Percentiles rank a stretch among this genome's conserved stretches.
Conservation (phyloP, 495 filamentous ascomycete genomes). For the Ramalina intermedia region DNA sequence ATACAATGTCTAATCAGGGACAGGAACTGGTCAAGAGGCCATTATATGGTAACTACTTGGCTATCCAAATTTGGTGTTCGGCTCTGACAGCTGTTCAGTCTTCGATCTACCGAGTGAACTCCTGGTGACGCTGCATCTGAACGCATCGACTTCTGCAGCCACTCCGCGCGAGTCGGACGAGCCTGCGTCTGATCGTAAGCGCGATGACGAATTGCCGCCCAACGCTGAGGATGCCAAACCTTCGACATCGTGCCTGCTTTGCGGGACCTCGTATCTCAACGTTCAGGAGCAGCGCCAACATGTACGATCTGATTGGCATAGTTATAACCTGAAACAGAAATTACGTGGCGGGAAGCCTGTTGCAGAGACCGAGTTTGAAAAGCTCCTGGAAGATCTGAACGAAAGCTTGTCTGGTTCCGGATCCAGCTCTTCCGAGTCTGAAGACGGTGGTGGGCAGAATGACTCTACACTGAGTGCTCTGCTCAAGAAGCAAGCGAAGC, state of each 20-base stretch:
- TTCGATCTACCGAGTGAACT: slow-evolving; percentile 77
- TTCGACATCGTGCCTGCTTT: slow-evolving; percentile 71
- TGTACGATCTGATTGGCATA: slow-evolving; percentile 80
- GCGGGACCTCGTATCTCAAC: slow-evolving; percentile 49
- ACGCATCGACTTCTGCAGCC: slow-evolving; percentile 25
- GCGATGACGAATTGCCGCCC: slow-evolving; percentile 16
- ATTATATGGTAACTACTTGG: slow-evolving; percentile 39
- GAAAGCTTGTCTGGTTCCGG: slow-evolving; percentile 85
- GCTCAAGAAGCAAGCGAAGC: slow-evolving; percentile 67
- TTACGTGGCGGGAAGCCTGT: slow-evolving; percentile 53
- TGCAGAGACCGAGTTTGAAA: slow-evolving; percentile 67
- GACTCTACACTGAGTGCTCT: slow-evolving; percentile 55
- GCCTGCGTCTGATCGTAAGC: too few relatives aligned
- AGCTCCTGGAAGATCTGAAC: slow-evolving; percentile 65
- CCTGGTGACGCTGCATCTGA: slow-evolving; percentile 51
- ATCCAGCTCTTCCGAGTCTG: slow-evolving; percentile 38
- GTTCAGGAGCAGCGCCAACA: slow-evolving; percentile 76
- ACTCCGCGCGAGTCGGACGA: slow-evolving; percentile 15
- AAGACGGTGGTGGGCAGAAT: slow-evolving; percentile 37
- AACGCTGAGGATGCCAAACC: slow-evolving; percentile 35
- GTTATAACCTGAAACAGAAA: slow-evolving; percentile 88
- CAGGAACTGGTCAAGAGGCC: slow-evolving; percentile 47
- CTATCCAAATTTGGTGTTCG: background rate
- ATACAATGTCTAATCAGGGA: slow-evolving; percentile 14
- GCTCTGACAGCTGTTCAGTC: slow-evolving; percentile 34